Evolutionary conservation across 306 rosid genomes (phyloP).

Genomic region (Prunus padus): DNA sequence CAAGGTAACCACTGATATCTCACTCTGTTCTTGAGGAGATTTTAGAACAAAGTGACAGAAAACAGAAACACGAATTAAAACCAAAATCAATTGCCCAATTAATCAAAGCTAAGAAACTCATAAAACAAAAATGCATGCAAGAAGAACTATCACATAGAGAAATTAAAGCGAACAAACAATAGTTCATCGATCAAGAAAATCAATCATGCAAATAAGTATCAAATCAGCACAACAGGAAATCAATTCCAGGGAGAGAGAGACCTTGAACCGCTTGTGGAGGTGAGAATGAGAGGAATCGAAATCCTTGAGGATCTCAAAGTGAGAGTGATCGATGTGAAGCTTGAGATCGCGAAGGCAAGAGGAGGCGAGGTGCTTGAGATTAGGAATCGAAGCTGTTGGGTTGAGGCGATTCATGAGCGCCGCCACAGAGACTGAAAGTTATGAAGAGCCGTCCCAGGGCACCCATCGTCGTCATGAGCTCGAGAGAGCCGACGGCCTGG

Average conservation of each 20-base stretch:
- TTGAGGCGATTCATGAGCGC: constrained; percentile 34
- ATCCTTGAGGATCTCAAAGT: constrained; percentile 76
- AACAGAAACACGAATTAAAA: neutral
- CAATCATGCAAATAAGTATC: neutral
- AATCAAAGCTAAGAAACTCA: neutral
- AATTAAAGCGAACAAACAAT: neutral
- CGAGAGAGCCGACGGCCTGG: too few relatives aligned
- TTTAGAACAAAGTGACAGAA: constrained; percentile 8
- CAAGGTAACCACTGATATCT: too few relatives aligned
- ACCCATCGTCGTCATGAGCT: too few relatives aligned
- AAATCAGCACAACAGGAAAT: neutral
- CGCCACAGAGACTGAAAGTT: neutral
- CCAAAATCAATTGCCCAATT: neutral
- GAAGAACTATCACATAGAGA: neutral
- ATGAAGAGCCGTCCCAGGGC: too few relatives aligned
- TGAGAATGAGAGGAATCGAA: constrained; percentile 73
- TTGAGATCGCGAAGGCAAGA: constrained; percentile 65
- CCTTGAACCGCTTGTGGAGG: constrained; percentile 84
- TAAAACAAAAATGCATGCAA: constrained; percentile 18
- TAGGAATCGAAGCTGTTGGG: constrained; percentile 49
- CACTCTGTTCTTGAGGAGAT: too few relatives aligned
- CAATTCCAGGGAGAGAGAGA: constrained; percentile 12
- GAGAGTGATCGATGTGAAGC: constrained; percentile 72
- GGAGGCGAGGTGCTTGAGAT: constrained; percentile 64
- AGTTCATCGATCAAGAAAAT: neutral